Conservation (phyloP, 139 green algal genomes). For the Raphidocelis subcapitata region DNA sequence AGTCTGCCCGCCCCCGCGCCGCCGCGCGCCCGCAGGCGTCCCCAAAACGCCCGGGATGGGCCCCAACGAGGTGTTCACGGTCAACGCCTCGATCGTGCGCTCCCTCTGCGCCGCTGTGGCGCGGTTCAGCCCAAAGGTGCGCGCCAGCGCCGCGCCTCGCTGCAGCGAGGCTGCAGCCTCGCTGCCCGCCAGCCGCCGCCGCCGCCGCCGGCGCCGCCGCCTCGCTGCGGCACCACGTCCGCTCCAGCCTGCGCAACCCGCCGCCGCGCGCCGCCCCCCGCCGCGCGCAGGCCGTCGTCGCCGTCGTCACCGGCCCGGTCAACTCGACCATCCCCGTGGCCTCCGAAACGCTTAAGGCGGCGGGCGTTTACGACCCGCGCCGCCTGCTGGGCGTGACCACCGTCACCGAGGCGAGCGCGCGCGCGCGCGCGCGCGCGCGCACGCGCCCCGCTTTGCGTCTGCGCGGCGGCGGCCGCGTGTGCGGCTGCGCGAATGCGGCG, state of each 20-base stretch:
- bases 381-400: constrained; percentile 95
- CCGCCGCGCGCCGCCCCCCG: not conserved
- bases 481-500: too few species aligned
- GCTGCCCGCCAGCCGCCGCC: too few species aligned
- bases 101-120: constrained; percentile 79
- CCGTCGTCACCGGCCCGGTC: constrained; percentile 98
- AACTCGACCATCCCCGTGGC: constrained; percentile 99
- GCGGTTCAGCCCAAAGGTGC: constrained; percentile 86
- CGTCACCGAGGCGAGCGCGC: constrained; percentile 87
- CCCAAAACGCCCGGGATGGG: constrained; percentile 99
- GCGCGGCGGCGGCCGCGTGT: too few species aligned
- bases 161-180: too few species aligned
- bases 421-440: too few species aligned
- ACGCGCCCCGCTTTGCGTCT: constrained; percentile 73
- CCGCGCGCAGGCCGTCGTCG: constrained; percentile 55
- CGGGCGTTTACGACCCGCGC: constrained; percentile 87
- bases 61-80: constrained; percentile 98
- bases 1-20: too few species aligned
- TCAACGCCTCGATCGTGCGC: constrained; percentile 94
- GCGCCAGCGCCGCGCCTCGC: too few species aligned
- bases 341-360: constrained; percentile 80
- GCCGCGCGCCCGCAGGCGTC: too few species aligned
- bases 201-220: constrained; percentile 99
- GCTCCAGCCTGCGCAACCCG: constrained; percentile 71
- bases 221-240: constrained; percentile 67